Conservation (phyloP, 2,329 filamentous ascomycete species). For the Chaetomiaceae sp. region DNA sequence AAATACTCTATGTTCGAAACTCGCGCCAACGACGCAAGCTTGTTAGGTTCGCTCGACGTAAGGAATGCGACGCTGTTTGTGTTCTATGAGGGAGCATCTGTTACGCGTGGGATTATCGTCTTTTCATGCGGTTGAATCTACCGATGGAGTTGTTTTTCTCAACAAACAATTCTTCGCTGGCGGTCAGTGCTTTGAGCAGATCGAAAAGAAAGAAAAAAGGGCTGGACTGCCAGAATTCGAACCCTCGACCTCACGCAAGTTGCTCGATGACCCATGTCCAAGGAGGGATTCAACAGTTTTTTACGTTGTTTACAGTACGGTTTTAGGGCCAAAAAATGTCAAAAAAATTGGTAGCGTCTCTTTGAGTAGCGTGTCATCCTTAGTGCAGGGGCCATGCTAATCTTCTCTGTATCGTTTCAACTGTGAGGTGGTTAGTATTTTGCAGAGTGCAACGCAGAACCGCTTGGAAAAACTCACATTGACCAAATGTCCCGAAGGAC, state of each 20-base stretch:
- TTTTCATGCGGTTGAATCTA: no score
- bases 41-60: no score
- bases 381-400: conserved; percentile 84
- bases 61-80: no score
- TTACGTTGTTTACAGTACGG: conserved; percentile 68
- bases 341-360: conserved; percentile 72
- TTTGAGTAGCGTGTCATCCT: conserved; percentile 79
- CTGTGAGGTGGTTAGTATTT: conserved; percentile 17
- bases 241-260: conserved; percentile 4
- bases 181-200: not conserved
- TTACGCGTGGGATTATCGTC: no score
- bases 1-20: no score
- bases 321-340: conserved; percentile 10
- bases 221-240: not conserved
- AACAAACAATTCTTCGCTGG: no score
- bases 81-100: no score
- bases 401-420: conserved; percentile 58
- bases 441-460: conserved; percentile 15
- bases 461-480: conserved; percentile 24
- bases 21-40: no score
- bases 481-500: conserved; percentile 29
- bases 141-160: no score
- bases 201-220: not conserved
- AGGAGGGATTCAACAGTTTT: conserved; percentile 65
- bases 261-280: conserved; percentile 55